These are phyloP conservation scores for Melampsora abietis-canadensis DNA, from an alignment of 1,284 basidiomycete genomes.

Conservation along the genomic window DNA sequence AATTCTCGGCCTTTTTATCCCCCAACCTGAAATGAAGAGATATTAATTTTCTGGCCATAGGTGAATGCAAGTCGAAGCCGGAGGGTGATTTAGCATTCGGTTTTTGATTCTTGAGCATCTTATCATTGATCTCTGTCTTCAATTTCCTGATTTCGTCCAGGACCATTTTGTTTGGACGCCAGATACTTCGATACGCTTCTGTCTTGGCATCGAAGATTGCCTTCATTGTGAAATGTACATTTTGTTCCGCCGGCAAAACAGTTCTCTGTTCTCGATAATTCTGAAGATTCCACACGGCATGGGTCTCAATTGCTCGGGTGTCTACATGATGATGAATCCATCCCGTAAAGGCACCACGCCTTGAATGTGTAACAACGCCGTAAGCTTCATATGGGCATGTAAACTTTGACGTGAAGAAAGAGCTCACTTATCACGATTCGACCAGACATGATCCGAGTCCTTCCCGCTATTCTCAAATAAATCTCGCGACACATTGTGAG, in stretches of 20 bases:
- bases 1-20: background rate
- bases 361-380: background rate
- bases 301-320: background rate
- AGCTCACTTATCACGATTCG: background rate
- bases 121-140: constrained; percentile 1
- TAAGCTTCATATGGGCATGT: background rate
- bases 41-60: constrained; percentile 4
- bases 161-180: background rate
- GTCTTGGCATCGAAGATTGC: background rate
- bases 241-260: background rate
- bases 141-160: background rate
- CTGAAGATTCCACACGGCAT: background rate
- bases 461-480: background rate
- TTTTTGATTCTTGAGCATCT: background rate
- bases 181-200: background rate
- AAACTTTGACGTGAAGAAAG: background rate
- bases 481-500: background rate
- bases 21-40: background rate
- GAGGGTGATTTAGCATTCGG: background rate
- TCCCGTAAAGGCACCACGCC: background rate
- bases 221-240: constrained; percentile 5
- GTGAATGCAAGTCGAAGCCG: background rate
- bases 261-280: background rate
- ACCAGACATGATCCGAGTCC: background rate
- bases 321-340: background rate